Conservation (phyloP, 345 rosid species). For the rapeseed (Brassica napus) region Da-Ae NC_063443.1:15862501-15863000, state of each 20-base stretch:
- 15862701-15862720: not conserved
- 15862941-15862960: constrained; percentile 32
- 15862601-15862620: constrained; percentile 27
- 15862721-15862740: constrained; percentile 5
- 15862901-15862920: constrained; percentile 38
- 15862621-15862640: constrained; percentile 9
- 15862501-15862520: constrained; percentile 15
- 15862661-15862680: constrained; percentile 19
- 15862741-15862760: constrained; percentile 27
- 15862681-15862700: constrained; percentile 19
- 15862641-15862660: not conserved
- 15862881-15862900: constrained; percentile 11
- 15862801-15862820: constrained; percentile 34
- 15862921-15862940: constrained; percentile 35
- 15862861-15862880: not conserved
- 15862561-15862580: constrained; percentile 22
- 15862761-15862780: constrained; percentile 34
- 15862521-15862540: not conserved
- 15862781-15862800: constrained; percentile 39
- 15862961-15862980: constrained; percentile 26
- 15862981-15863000: not conserved
- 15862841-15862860: not conserved
- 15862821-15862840: not conserved
- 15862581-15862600: not conserved
- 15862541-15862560: not conserved